A percentile compares a stretch with the other conserved stretches of the same genome.
Conservation (phyloP, 2,329 filamentous ascomycete genomes). For the Fusarium denticulatum region DNA sequence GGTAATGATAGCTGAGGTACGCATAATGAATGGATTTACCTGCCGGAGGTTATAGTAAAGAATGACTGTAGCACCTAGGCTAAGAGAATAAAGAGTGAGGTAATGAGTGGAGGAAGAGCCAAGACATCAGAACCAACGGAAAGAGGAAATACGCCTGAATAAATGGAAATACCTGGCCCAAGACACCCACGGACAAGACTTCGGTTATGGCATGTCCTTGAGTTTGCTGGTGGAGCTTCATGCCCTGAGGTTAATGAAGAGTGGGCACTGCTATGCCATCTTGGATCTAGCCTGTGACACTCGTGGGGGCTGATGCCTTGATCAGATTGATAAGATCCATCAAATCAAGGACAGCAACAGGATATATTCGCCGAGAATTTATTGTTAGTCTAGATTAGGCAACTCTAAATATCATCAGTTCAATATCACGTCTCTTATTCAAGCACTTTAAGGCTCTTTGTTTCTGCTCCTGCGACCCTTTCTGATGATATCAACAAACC, state of each 20-base stretch:
- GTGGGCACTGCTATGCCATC: slow-evolving; percentile 10
- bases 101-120: too few relatives aligned
- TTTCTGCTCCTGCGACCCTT: neutral
- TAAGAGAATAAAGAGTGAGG: neutral
- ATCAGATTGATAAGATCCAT: slow-evolving; percentile 40
- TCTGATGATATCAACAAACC: neutral
- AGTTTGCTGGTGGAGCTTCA: slow-evolving; percentile 23
- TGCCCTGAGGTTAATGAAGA: slow-evolving; percentile 27
- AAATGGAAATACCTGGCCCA: neutral
- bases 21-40: slow-evolving; percentile 25
- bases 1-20: slow-evolving; percentile 18
- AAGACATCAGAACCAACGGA: neutral
- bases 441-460: neutral
- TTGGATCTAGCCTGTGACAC: neutral
- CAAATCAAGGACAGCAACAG: neutral
- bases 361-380: neutral
- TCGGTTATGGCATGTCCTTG: neutral
- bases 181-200: neutral
- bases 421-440: neutral
- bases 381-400: neutral
- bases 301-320: neutral
- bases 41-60: slow-evolving; percentile 24
- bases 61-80: slow-evolving; percentile 11
- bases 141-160: neutral
- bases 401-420: neutral